Base-by-base conservation (phyloP, 306 rosid genomes). In the Vigna radiata region DNA sequence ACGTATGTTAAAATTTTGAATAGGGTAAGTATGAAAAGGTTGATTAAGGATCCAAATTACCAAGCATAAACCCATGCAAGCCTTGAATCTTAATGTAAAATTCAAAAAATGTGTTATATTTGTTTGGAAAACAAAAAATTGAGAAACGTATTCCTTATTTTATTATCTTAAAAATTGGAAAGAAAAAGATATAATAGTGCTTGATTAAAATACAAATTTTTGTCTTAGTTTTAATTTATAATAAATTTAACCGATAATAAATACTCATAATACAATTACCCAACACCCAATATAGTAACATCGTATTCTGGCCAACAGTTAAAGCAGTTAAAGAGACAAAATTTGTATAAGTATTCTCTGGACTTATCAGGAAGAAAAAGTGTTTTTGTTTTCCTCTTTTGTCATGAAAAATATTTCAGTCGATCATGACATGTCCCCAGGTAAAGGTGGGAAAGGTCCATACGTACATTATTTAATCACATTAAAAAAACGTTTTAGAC, bases 251-350 rank as follows among this genome's bases (percentile, higher is more conserved):
- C 6, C 7, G 2, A 14, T 15, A 48, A 48, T 48, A 14, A 48
- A 48, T 14, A 4, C 17, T 47, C 17, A n/a, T 62, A 33, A 17
- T 3, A 15, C 13, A 25, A 62, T 62, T 16, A 33, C 12, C 7
- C 25, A 31, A 64, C 8, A 16, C 12, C 14, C 25, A 31, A 64
- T 64, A 39, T 17, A 52, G 39, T 44, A 49, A 66, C 47, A 66
- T 68, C 58, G 47, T 59, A 27, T 70, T 71, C 33, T 66, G 5
- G 11, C 59, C 59, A 43, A 55, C 49, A 66, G 65, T 37, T 39
- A 59, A n/a, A 43, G 68, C 48, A 47, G 15, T n/a, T 60, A 64
- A 73, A 76, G 75, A 58, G 75, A 80, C 75, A 73, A 63, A 65
- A 61, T 64, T 41, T 16, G 73, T 4, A 58, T 18, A 64, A 73